Evolutionary conservation across 129 eudicot genomes (phyloP).

Genomic region (Oenanthe sinensis): DNA sequence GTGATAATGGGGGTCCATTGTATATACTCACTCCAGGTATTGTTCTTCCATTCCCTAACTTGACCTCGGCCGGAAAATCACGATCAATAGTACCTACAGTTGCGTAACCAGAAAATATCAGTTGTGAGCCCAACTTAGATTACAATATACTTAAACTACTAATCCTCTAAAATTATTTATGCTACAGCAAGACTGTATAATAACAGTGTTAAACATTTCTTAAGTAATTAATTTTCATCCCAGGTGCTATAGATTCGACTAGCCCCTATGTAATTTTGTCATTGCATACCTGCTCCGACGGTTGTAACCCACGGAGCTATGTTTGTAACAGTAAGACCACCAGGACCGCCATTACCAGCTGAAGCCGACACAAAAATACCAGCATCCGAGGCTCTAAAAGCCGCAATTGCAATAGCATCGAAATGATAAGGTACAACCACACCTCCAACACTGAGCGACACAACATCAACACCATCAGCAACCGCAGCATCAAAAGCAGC

Average conservation of each 20-base stretch:
- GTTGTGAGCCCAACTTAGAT: not conserved
- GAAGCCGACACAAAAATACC: constrained; percentile 85
- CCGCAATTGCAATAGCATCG: constrained; percentile 80
- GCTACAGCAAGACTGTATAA: not conserved
- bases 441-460: constrained; percentile 75
- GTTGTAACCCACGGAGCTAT: constrained; percentile 96
- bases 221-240: not conserved
- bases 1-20: constrained; percentile 61
- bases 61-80: constrained; percentile 83
- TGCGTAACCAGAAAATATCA: not conserved
- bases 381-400: constrained; percentile 61
- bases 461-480: constrained; percentile 80
- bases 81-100: constrained; percentile 76
- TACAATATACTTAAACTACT: not conserved
- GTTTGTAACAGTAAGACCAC: constrained; percentile 77
- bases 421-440: constrained; percentile 81
- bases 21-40: constrained; percentile 71
- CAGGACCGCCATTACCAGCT: constrained; percentile 95
- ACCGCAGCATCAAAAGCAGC: constrained; percentile 90
- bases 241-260: not conserved
- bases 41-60: constrained; percentile 75
- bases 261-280: not conserved
- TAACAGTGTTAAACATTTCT: not conserved
- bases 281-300: constrained; percentile 66
- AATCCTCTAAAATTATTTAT: not conserved